These are phyloP conservation scores for Ophiostoma pallidulum DNA, from an alignment of 2,329 filamentous ascomycete species.

Conservation along the genomic window DNA sequence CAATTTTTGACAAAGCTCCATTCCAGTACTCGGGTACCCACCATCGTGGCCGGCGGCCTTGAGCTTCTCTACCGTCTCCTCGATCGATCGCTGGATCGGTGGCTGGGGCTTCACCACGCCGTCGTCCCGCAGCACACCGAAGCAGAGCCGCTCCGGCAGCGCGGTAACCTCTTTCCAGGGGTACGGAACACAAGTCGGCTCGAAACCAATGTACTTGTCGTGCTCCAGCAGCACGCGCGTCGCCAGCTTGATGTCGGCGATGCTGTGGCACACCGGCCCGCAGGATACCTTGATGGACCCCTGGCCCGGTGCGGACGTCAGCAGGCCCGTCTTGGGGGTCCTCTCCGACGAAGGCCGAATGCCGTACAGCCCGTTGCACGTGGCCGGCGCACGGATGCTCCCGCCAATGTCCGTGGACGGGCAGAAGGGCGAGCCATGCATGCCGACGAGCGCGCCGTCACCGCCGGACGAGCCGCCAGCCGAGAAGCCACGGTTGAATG, in stretches of 20 bases:
- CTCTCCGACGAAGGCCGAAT: slow-evolving; percentile 18
- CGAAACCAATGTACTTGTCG: slow-evolving; percentile 48
- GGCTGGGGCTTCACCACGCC: slow-evolving; percentile 45
- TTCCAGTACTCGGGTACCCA: too few relatives aligned
- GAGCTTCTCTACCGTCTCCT: slow-evolving; percentile 32
- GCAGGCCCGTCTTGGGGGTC: slow-evolving; percentile 2
- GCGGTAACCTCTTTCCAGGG: slow-evolving; percentile 33
- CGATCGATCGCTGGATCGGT: slow-evolving; percentile 47
- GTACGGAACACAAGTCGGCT: slow-evolving; percentile 57
- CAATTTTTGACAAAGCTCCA: too few relatives aligned
- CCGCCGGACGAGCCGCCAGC: slow-evolving; percentile 30
- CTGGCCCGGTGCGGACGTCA: slow-evolving; percentile 5
- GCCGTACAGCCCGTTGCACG: slow-evolving; percentile 24
- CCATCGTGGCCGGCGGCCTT: slow-evolving; percentile 39
- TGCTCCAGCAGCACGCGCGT: slow-evolving; percentile 46
- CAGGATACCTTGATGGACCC: slow-evolving; percentile 5
- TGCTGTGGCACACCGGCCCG: slow-evolving; percentile 27
- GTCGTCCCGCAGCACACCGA: slow-evolving; percentile 11
- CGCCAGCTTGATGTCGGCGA: slow-evolving; percentile 41
- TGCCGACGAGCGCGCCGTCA: slow-evolving; percentile 27
- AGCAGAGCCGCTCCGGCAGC: not conserved
- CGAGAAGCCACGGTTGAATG: slow-evolving; percentile 24
- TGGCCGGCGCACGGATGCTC: slow-evolving; percentile 21
- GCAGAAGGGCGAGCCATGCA: slow-evolving; percentile 26
- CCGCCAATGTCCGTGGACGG: slow-evolving; percentile 28